These are phyloP conservation scores for Sambucus nigra DNA, from an alignment of 129 eudicot genomes.

Conservation along the genomic window DNA sequence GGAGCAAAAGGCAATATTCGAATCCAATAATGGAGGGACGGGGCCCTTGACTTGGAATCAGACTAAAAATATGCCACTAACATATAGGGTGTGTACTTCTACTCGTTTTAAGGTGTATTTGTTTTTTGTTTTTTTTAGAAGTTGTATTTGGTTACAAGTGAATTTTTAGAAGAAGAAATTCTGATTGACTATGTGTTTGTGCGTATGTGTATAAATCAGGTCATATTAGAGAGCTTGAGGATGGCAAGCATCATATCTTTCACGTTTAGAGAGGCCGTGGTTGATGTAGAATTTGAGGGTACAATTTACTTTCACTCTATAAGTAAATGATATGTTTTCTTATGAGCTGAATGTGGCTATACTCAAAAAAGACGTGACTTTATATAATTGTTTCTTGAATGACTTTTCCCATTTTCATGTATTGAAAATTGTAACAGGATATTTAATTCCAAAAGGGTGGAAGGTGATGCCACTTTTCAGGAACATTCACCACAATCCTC, in stretches of 20 bases:
- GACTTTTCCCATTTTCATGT: neutral
- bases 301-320: neutral
- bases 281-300: constrained; percentile 75
- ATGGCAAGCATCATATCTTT: constrained; percentile 82
- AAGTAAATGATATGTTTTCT: no score
- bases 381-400: neutral
- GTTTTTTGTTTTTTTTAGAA: no score
- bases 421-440: constrained; percentile 31
- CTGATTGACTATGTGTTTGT: constrained; percentile 2
- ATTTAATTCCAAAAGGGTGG: constrained; percentile 84
- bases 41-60: constrained; percentile 46
- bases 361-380: neutral
- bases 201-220: constrained; percentile 29
- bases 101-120: no score
- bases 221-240: constrained; percentile 76
- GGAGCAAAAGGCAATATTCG: constrained; percentile 6
- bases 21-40: constrained; percentile 23
- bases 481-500: constrained; percentile 79
- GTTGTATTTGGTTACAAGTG: neutral
- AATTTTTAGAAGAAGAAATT: neutral
- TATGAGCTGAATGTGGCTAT: neutral
- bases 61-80: constrained; percentile 42
- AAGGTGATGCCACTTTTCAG: constrained; percentile 87
- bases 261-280: constrained; percentile 77
- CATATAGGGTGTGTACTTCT: constrained; percentile 39